Conservation (phyloP, 2,329 filamentous ascomycete species). For the Monosporascus sp. region DNA sequence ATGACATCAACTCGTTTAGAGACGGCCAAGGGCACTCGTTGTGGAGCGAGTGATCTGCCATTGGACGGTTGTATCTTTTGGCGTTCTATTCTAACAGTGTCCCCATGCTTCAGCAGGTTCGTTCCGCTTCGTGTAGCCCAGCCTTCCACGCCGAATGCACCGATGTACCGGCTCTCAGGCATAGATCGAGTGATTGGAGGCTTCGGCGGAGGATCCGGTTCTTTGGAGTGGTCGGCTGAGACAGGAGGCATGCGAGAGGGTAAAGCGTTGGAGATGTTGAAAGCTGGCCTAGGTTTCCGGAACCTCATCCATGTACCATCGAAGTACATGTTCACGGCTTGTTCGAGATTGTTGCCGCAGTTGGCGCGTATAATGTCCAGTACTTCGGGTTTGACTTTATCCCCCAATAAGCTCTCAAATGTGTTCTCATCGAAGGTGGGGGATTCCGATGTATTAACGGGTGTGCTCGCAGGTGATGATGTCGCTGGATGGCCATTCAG, state of each 20-base stretch:
- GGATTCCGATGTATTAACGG: conserved; percentile 8
- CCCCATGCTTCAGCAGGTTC: conserved; percentile 71
- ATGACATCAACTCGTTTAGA: conserved; percentile 75
- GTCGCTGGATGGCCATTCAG: background rate
- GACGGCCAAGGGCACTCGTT: conserved; percentile 40
- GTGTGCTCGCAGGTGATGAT: conserved; percentile 6
- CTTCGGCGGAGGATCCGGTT: conserved; percentile 6
- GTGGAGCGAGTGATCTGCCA: conserved; percentile 19
- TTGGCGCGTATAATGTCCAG: conserved; percentile 46
- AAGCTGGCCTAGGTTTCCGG: conserved; percentile 24
- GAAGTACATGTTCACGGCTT: conserved; percentile 64
- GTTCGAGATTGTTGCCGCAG: conserved; percentile 54
- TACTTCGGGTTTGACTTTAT: conserved; percentile 43
- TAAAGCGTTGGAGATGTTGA: conserved; percentile 7
- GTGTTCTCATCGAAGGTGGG: conserved; percentile 48
- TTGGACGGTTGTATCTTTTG: conserved; percentile 61
- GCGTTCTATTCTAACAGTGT: conserved; percentile 80
- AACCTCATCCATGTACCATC: conserved; percentile 60
- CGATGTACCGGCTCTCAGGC: conserved; percentile 64
- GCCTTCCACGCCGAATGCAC: conserved; percentile 83
- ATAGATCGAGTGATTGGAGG: conserved; percentile 18
- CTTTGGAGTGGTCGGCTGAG: conserved; percentile 7
- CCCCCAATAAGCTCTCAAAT: conserved; percentile 56
- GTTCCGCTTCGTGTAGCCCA: conserved; percentile 86
- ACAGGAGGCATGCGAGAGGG: conserved; percentile 5